A percentile compares a stretch with the other conserved stretches of the same genome.
phyloP scores from a whole-genome alignment of 2,329 filamentous ascomycete genomes.

The Lizonia empirigonia region DNA sequence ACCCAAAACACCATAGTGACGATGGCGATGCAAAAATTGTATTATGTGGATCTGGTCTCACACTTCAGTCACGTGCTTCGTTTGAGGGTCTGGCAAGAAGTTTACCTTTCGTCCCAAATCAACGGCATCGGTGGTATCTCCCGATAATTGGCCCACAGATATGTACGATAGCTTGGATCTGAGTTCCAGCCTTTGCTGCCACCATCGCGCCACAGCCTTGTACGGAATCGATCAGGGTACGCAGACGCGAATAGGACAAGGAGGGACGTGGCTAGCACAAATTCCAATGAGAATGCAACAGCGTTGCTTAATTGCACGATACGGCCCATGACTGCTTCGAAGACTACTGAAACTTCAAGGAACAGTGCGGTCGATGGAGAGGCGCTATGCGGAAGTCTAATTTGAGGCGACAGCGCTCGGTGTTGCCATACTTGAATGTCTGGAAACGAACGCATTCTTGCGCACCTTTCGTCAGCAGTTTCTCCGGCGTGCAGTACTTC shows the following conservation, averaged over 20 bases:
- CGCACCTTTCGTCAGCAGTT: neutral
- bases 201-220: constrained; percentile 18
- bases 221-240: constrained; percentile 18
- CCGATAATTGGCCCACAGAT: constrained; percentile 26
- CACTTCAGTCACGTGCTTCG: neutral
- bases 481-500: no score
- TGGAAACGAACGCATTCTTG: constrained; percentile 3
- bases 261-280: constrained; percentile 12
- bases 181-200: constrained; percentile 27
- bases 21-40: constrained; percentile 16
- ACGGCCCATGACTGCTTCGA: neutral
- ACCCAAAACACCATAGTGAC: constrained; percentile 21
- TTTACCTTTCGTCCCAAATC: constrained; percentile 27
- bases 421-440: neutral
- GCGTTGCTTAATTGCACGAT: neutral
- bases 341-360: neutral
- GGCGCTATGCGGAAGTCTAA: neutral
- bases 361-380: no score
- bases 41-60: constrained; percentile 12
- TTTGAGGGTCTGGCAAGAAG: neutral
- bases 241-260: constrained; percentile 15
- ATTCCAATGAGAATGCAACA: constrained; percentile 11
- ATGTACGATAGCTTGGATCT: constrained; percentile 22
- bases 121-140: constrained; percentile 24
- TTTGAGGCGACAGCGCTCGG: neutral